Base-by-base conservation (phyloP, 352 stramenopile genomes). In the Phytophthora meadii region DNA sequence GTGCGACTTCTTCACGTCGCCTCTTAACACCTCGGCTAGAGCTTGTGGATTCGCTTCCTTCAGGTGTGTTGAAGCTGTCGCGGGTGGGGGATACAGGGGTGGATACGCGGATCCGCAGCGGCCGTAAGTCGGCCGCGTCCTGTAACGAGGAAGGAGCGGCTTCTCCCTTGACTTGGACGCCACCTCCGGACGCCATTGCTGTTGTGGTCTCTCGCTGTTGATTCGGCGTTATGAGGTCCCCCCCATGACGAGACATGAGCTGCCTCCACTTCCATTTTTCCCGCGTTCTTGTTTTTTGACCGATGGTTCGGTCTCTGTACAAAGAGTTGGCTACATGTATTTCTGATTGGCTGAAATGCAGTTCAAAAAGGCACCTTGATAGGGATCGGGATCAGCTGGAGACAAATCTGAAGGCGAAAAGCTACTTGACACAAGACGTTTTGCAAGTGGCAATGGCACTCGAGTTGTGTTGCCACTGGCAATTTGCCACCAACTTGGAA, bases 1-100 rank as follows among this genome's bases (percentile, higher is more conserved):
- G 57, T 49, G 91, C 74, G 28, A 79, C 65, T 34, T 87, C 78
- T 34, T 87, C 79, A 1, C 74, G 50, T 12, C 79, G 62, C 5
- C 79, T 69, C 57, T 87, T 88, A 14, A 48, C 45, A 14, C 45
- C 53, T 27, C 53, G 55, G 15, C 44, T 45, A 11, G 25, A 22
- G 5, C 41, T 9, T 12, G 25, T 47, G 4, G 17, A 40, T 28
- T 49, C 47, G 32, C 12, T 46, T 44, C 42, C 45, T 9, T 62
- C 51, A 2, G 58, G 58, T 6, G 58, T 60, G 34, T 72, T 47
- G 4, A 55, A 53, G 36, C 25, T 66, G 19, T 81, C 79, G 49
- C 39, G 68, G 15, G 54, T 49, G 5, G 72, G 5, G 69, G 79
- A 37, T 54, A 79, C 41, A 58, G 53, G 61, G 8, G 51, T 45